Conservation (phyloP, 2,329 filamentous ascomycete genomes). For the Chalara sp. region DNA sequence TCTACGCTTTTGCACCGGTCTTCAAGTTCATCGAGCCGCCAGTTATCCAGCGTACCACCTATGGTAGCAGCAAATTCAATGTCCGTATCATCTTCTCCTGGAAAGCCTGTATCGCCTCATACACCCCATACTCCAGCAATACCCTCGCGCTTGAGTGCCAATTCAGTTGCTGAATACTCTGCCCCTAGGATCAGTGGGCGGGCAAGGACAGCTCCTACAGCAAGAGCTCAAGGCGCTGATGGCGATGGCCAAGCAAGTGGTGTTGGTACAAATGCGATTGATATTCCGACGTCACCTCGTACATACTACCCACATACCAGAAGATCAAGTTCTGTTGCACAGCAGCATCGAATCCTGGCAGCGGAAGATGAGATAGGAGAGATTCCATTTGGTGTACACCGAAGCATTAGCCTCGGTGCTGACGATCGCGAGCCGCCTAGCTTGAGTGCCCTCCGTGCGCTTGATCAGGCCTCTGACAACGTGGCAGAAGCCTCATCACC, state of each 20-base stretch:
- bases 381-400: constrained; percentile 51
- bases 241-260: constrained; percentile 31
- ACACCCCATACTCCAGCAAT: constrained; percentile 91
- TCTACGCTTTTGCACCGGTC: constrained; percentile 81
- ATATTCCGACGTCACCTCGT: constrained; percentile 66
- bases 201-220: constrained; percentile 16
- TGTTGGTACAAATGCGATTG: constrained; percentile 58
- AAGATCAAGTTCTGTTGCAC: constrained; percentile 63
- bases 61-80: constrained; percentile 68
- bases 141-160: constrained; percentile 86
- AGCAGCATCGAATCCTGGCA: constrained; percentile 47
- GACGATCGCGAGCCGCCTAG: constrained; percentile 59
- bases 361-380: constrained; percentile 56
- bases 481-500: constrained; percentile 25
- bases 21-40: constrained; percentile 63
- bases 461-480: constrained; percentile 32
- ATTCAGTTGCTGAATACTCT: constrained; percentile 72
- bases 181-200: constrained; percentile 21
- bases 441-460: constrained; percentile 54
- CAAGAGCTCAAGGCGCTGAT: constrained; percentile 19
- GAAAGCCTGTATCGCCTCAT: constrained; percentile 82
- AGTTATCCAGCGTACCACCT: constrained; percentile 52
- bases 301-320: constrained; percentile 45
- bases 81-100: constrained; percentile 82
- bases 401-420: constrained; percentile 61